Conservation (phyloP, 1,284 basidiomycete species). For the Xerocomus amazonicus region DNA sequence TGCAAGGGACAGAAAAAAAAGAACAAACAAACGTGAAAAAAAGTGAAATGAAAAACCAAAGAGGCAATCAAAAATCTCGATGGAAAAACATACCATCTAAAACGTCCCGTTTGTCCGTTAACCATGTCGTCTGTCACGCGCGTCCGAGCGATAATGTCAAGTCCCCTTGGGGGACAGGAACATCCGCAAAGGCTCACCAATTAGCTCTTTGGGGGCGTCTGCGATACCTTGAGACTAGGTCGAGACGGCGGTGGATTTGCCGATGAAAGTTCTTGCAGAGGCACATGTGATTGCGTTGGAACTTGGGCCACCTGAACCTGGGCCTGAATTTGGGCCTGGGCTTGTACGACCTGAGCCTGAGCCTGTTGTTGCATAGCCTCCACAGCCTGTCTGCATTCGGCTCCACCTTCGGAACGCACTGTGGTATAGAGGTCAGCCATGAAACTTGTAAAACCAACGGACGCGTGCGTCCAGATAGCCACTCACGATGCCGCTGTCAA, state of each 20-base stretch:
- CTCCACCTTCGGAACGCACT: constrained; percentile 81
- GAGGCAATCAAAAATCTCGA: constrained; percentile 6
- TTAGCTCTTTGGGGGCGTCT: constrained; percentile 22
- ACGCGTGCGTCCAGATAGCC: constrained; percentile 15
- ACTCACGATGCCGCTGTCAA: constrained; percentile 34
- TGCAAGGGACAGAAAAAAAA: background rate
- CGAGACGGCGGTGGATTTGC: constrained; percentile 18
- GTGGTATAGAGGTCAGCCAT: constrained; percentile 23
- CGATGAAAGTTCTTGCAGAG: constrained; percentile 20
- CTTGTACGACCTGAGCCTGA: constrained; percentile 23
- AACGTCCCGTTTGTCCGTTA: constrained; percentile 24
- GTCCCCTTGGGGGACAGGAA: constrained; percentile 9
- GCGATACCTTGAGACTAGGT: constrained; percentile 22
- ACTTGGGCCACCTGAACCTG: constrained; percentile 21
- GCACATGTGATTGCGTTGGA: constrained; percentile 20
- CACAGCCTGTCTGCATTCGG: constrained; percentile 58
- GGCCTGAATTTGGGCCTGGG: constrained; percentile 15
- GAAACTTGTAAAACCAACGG: constrained; percentile 18
- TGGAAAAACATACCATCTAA: constrained; percentile 15
- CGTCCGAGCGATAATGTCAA: constrained; percentile 14
- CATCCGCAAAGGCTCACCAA: background rate
- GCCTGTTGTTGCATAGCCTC: constrained; percentile 35
- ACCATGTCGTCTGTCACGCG: constrained; percentile 8
- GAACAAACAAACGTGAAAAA: background rate
- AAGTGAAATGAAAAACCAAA: background rate